These are phyloP conservation scores for Neurospora sp. DNA, from an alignment of 495 filamentous ascomycete species.

Conservation along the genomic window DNA sequence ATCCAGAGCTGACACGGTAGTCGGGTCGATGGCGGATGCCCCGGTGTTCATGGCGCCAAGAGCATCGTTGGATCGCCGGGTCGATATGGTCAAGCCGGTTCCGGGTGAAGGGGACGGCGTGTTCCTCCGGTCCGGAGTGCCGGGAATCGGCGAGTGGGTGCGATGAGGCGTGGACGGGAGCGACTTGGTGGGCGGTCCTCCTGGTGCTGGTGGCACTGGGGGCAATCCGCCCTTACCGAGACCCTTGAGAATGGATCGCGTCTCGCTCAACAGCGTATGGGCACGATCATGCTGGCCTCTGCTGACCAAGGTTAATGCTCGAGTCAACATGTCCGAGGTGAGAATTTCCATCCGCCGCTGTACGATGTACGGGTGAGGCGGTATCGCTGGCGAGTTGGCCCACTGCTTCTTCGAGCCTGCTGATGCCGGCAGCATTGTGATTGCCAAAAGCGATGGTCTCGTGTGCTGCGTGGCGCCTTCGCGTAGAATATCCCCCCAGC, in stretches of 20 bases:
- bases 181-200: conserved; percentile 27
- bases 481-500: conserved; percentile 86
- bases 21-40: conserved; percentile 61
- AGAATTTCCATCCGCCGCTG: conserved; percentile 96
- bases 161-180: conserved; percentile 38
- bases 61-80: conserved; percentile 32
- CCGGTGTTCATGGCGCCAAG: conserved; percentile 41
- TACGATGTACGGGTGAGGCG: conserved; percentile 89
- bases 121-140: conserved; percentile 39
- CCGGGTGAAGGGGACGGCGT: conserved; percentile 37
- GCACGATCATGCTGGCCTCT: conserved; percentile 89
- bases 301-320: conserved; percentile 83
- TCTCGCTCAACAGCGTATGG: conserved; percentile 83
- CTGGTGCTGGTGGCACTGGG: conserved; percentile 48
- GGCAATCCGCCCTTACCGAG: conserved; percentile 91
- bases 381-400: conserved; percentile 74
- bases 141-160: conserved; percentile 33
- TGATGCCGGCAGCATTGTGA: conserved; percentile 87
- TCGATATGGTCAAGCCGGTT: neutral
- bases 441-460: conserved; percentile 86
- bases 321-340: conserved; percentile 95
- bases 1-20: conserved; percentile 78
- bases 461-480: conserved; percentile 84
- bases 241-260: conserved; percentile 88
- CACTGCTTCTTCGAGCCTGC: conserved; percentile 49